Evolutionary conservation across 2,329 filamentous ascomycete genomes (phyloP).

Genomic region (Colletotrichum lini): DNA sequence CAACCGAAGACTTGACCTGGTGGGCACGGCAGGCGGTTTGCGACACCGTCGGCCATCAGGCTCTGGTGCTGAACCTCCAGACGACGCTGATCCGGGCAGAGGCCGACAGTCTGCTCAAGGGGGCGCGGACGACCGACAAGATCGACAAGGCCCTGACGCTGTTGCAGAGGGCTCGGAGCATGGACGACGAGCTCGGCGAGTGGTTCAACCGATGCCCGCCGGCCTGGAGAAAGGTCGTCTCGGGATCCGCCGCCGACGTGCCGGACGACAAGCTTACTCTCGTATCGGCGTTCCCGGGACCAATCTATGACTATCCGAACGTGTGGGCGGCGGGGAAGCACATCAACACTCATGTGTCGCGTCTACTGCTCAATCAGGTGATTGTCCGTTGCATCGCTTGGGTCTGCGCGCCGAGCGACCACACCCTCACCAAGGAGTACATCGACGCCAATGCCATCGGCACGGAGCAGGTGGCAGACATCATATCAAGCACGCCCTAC

Average conservation of each 20-base stretch:
- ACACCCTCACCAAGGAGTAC: constrained; percentile 44
- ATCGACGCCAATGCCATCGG: constrained; percentile 43
- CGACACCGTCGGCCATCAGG: constrained; percentile 44
- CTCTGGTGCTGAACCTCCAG: constrained; percentile 46
- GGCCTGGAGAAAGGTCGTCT: constrained; percentile 44
- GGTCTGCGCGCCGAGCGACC: constrained; percentile 45
- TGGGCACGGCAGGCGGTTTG: constrained; percentile 45
- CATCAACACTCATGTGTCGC: constrained; percentile 45
- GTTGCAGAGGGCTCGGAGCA: constrained; percentile 41
- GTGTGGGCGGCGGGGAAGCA: constrained; percentile 47
- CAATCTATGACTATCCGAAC: constrained; percentile 44
- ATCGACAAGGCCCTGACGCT: constrained; percentile 45
- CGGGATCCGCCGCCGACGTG: constrained; percentile 41
- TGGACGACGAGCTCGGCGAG: constrained; percentile 43
- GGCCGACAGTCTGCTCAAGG: constrained; percentile 44
- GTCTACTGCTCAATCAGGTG: constrained; percentile 45
- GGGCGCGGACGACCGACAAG: constrained; percentile 42
- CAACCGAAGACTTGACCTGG: constrained; percentile 45
- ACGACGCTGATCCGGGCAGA: constrained; percentile 46
- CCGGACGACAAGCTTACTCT: constrained; percentile 40
- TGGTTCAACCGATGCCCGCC: constrained; percentile 45
- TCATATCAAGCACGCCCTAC: constrained; percentile 45
- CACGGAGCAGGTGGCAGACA: constrained; percentile 43
- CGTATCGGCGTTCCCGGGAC: constrained; percentile 43
- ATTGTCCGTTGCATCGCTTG: constrained; percentile 45